These are phyloP conservation scores for Botrytis deweyae DNA, from an alignment of 2,329 filamentous ascomycete genomes.

Conservation along the genomic window DNA sequence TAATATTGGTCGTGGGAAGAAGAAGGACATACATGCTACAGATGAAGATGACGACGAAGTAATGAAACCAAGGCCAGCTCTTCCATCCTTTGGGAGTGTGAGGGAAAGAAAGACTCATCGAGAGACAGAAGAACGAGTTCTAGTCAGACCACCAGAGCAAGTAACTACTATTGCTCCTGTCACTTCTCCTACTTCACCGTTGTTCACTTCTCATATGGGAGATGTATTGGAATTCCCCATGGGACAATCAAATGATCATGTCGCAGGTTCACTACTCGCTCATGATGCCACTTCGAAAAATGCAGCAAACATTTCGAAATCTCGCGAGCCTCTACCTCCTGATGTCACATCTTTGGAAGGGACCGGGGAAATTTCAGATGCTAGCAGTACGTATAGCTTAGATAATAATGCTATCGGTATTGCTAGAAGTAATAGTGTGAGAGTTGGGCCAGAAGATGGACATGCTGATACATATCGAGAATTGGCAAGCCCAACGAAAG, in stretches of 20 bases:
- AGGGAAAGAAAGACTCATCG: constrained; percentile 59
- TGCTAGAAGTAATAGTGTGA: constrained; percentile 25
- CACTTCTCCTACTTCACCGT: constrained; percentile 33
- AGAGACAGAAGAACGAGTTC: constrained; percentile 55
- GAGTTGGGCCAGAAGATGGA: constrained; percentile 27
- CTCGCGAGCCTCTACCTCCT: constrained; percentile 65
- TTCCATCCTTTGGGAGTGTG: constrained; percentile 75
- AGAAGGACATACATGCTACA: constrained; percentile 47
- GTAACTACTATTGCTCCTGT: constrained; percentile 29
- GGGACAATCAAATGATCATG: constrained; percentile 57
- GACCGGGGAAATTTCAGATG: constrained; percentile 61
- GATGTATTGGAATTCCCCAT: constrained; percentile 29
- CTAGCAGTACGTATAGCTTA: constrained; percentile 43
- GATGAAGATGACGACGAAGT: constrained; percentile 67
- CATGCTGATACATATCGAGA: constrained; percentile 25
- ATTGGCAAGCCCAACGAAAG: constrained; percentile 21
- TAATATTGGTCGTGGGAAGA: constrained; percentile 49
- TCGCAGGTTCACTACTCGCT: constrained; percentile 54
- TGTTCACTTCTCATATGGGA: constrained; percentile 29
- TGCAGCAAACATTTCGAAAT: constrained; percentile 56
- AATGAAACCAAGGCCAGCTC: constrained; percentile 71
- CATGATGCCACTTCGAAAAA: constrained; percentile 55
- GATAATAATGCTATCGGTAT: constrained; percentile 25
- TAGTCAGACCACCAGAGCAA: constrained; percentile 54
- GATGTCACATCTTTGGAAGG: constrained; percentile 70